Conservation (phyloP, 257 asterid genomes). For the Solanum bulbocastanum region DNA sequence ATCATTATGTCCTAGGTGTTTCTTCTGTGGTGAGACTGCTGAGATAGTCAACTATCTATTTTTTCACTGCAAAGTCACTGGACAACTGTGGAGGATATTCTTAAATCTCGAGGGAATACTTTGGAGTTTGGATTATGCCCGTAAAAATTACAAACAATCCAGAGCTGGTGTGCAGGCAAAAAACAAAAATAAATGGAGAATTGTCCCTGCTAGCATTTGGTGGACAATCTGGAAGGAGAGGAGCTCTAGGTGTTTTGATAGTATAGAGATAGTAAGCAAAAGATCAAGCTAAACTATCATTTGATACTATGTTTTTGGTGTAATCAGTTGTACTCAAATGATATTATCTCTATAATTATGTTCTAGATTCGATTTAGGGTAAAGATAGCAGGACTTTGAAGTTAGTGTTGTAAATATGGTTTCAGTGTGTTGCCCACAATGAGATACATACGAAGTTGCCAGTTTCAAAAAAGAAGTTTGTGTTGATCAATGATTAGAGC, state of each 20-base stretch:
- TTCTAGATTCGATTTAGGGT: no score
- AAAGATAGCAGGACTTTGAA: not conserved
- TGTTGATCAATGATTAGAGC: not conserved
- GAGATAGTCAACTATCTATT: not conserved
- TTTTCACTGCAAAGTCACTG: not conserved
- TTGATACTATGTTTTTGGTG: not conserved
- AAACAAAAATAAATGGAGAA: not conserved
- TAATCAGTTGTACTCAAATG: not conserved
- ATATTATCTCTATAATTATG: no score
- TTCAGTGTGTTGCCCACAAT: not conserved
- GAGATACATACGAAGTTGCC: not conserved
- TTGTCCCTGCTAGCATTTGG: not conserved
- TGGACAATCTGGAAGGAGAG: not conserved
- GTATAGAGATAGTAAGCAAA: not conserved
- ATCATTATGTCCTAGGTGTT: not conserved
- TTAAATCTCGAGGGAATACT: not conserved
- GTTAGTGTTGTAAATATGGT: not conserved
- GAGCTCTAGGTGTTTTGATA: not conserved
- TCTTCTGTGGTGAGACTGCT: not conserved
- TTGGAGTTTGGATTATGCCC: not conserved
- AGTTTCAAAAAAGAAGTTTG: not conserved
- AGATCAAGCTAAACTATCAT: not conserved
- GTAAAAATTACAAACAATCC: no score
- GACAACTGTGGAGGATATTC: not conserved
- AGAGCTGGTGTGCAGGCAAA: not conserved